These are phyloP conservation scores for Phascolomyces articulosus DNA, from an alignment of 371 early-diverging fungal genomes.

Conservation along the genomic window DNA sequence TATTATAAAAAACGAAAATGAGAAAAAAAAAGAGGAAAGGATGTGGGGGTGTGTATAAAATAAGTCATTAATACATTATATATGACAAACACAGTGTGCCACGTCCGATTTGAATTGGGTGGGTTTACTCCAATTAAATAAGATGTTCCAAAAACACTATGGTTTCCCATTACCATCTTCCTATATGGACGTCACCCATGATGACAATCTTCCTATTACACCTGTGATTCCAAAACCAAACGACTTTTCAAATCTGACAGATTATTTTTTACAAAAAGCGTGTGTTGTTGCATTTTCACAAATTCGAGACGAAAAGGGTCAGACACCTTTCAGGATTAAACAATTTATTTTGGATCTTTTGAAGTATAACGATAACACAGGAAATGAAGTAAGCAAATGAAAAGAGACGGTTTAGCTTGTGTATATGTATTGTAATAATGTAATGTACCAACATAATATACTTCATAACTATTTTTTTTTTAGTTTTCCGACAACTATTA, in stretches of 20 bases:
- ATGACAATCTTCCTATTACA: constrained; percentile 37
- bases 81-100: background rate
- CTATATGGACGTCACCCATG: constrained; percentile 23
- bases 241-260: constrained; percentile 81
- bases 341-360: constrained; percentile 77
- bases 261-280: constrained; percentile 91
- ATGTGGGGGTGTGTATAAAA: too few relatives aligned
- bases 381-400: constrained; percentile 78
- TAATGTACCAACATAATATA: background rate
- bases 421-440: background rate
- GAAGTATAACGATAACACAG: constrained; percentile 90
- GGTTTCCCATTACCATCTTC: constrained; percentile 55
- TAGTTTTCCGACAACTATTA: constrained; percentile 84
- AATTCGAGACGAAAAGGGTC: constrained; percentile 66
- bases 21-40: background rate
- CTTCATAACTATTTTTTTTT: background rate
- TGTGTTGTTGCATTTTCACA: constrained; percentile 76
- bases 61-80: background rate
- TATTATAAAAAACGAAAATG: background rate
- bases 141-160: constrained; percentile 77
- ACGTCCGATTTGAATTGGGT: constrained; percentile 57
- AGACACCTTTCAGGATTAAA: constrained; percentile 68
- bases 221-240: constrained; percentile 81
- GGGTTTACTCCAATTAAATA: constrained; percentile 76
- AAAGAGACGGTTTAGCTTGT: background rate